Conservation (phyloP, 805 yeast species). For the Schizosaccharomyces lindneri region DNA sequence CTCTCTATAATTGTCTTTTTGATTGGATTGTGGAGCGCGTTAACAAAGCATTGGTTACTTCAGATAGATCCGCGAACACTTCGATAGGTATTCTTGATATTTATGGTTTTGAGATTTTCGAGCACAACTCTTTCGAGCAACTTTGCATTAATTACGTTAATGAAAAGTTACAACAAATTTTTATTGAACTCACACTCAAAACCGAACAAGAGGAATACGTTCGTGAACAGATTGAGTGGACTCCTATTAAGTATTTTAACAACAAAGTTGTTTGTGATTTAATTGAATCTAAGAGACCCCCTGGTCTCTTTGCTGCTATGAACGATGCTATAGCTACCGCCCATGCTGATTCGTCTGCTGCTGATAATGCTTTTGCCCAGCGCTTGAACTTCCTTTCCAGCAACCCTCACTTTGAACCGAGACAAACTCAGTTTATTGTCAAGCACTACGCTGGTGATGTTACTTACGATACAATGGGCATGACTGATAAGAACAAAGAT, state of each 20-base stretch:
- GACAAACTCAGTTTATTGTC: constrained; percentile 66
- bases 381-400: constrained; percentile 60
- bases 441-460: constrained; percentile 99
- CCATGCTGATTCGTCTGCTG: constrained; percentile 89
- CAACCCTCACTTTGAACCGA: constrained; percentile 70
- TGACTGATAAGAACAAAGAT: constrained; percentile 95
- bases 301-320: constrained; percentile 86
- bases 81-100: constrained; percentile 79
- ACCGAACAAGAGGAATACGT: constrained; percentile 96
- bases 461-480: constrained; percentile 60
- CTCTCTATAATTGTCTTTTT: constrained; percentile 70
- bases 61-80: constrained; percentile 27
- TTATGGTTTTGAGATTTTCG: constrained; percentile 92
- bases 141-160: constrained; percentile 80
- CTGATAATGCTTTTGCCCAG: constrained; percentile 88
- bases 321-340: constrained; percentile 96
- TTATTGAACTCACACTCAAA: constrained; percentile 81
- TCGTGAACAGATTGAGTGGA: constrained; percentile 87
- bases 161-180: constrained; percentile 89
- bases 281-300: constrained; percentile 82
- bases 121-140: constrained; percentile 87
- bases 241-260: constrained; percentile 88
- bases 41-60: constrained; percentile 44
- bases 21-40: constrained; percentile 94
- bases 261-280: constrained; percentile 90